phyloP scores from a whole-genome alignment of 805 yeast genomes.

The Yarrowia yakushimensis region DNA sequence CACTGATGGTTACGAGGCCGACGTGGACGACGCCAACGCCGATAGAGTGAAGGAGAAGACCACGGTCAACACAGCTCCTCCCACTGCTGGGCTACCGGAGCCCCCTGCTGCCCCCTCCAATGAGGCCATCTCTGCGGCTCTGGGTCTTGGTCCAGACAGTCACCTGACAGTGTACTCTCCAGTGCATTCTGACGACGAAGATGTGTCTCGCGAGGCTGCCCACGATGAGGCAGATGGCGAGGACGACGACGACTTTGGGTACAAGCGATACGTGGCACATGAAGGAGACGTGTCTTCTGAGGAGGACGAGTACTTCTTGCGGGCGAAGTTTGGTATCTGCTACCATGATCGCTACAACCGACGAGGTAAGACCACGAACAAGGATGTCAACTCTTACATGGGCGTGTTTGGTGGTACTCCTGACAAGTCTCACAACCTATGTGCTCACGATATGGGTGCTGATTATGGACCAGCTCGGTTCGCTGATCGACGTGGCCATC shows the following conservation, averaged over 20 bases:
- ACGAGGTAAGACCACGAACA: background rate
- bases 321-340: constrained; percentile 21
- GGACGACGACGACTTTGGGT: constrained; percentile 17
- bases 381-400: constrained; percentile 5
- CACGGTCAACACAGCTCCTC: background rate
- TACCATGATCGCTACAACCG: constrained; percentile 6
- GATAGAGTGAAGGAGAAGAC: background rate
- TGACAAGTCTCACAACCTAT: constrained; percentile 1
- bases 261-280: background rate
- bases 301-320: constrained; percentile 18
- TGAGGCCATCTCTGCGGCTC: background rate
- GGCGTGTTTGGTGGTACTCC: background rate
- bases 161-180: constrained; percentile 17
- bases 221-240: constrained; percentile 17
- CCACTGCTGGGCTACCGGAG: background rate
- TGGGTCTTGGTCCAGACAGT: background rate
- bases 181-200: background rate
- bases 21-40: background rate
- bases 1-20: background rate
- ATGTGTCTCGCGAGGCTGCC: constrained; percentile 5
- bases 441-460: background rate
- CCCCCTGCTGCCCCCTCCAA: background rate
- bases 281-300: constrained; percentile 21
- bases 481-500: constrained; percentile 7
- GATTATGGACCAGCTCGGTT: constrained; percentile 2